phyloP scores from a whole-genome alignment of 805 yeast genomes.

The Starmerella vaccinii region DNA sequence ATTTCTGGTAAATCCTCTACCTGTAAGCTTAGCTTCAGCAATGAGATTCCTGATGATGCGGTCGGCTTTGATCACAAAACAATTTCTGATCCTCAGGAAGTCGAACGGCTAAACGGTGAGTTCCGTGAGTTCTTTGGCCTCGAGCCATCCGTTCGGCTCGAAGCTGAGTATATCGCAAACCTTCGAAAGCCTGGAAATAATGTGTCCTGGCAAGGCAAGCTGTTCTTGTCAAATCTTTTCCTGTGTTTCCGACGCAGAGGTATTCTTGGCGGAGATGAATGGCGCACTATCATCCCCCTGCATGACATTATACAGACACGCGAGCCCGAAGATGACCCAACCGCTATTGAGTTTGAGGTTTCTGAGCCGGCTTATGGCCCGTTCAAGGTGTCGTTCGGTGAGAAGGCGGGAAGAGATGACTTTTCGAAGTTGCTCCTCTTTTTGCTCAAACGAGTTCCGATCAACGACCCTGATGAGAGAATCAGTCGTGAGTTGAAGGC shows the following conservation, averaged over 20 bases:
- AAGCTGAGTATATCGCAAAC: conserved; percentile 46
- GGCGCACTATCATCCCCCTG: conserved; percentile 75
- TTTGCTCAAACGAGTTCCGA: conserved; percentile 30
- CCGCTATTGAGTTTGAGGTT: conserved; percentile 13
- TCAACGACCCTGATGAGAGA: not conserved
- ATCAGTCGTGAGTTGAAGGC: not conserved
- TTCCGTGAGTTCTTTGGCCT: conserved; percentile 61
- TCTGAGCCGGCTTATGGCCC: conserved; percentile 17
- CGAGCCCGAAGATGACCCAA: not conserved
- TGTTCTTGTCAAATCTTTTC: conserved; percentile 57
- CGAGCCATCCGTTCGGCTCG: conserved; percentile 39
- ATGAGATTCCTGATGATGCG: not conserved
- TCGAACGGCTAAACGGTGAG: conserved; percentile 43
- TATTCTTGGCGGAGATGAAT: conserved; percentile 48
- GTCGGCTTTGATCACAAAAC: not conserved
- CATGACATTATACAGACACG: conserved; percentile 38
- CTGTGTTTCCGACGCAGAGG: conserved; percentile 73
- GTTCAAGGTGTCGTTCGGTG: conserved; percentile 9
- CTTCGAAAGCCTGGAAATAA: conserved; percentile 13
- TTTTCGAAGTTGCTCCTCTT: conserved; percentile 30
- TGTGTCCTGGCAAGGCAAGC: conserved; percentile 42
- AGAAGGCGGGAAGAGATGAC: conserved; percentile 1
- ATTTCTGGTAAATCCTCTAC: not conserved
- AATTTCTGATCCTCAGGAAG: not conserved
- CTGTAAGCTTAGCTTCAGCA: conserved; percentile 5